Evolutionary conservation across 768 basidiomycete genomes (phyloP), one percentile per base, ranked within the genome.

Genomic region (Boletus sensibilis): DNA sequence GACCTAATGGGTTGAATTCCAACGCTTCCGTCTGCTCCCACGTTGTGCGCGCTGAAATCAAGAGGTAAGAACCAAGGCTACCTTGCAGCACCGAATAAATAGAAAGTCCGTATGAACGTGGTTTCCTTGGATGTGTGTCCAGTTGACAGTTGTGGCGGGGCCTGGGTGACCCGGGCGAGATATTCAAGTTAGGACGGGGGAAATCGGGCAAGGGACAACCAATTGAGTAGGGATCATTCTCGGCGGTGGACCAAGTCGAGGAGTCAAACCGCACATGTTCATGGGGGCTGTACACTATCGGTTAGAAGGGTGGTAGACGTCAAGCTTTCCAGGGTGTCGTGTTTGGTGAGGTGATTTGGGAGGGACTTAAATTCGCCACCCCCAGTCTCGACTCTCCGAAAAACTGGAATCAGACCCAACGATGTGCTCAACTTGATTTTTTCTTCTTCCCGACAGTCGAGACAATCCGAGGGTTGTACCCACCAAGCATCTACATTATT

Each of bases 61-160:
- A 35, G 37, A 38, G n/a, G 45, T 23, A 2, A 43, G 27, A 29
- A 38, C 40, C 34, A 23, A 16, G 8, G n/a, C 33, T 27, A 18
- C 41, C n/a, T 51, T 11, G 53, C 50, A 35, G 37, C 27, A 13
- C 10, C 25, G 46, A 49, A n/a, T 52, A 40, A 33, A 57, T 49
- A 37, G 37, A 46, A 53, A 23, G 25, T 37, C 61, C 45, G 49
- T 50, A 59, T 63, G 61, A 62, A 43, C 57, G 52, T 50, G 61
- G 51, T 48, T 50, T 38, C 20, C 12, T 35, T 34, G 33, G 41
- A 20, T 35, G 23, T 11, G 31, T 48, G 34, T 37, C 35, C 45
- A 13, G 12, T 21, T 34, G 37, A 39, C 45, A 27, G 40, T 57
- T 20, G 33, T 18, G 42, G 27, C 23, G 25, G 18, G 13, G 44